Evolutionary conservation across 139 green algal species (phyloP).

Genomic region (Axilococcus clingmanii): DNA sequence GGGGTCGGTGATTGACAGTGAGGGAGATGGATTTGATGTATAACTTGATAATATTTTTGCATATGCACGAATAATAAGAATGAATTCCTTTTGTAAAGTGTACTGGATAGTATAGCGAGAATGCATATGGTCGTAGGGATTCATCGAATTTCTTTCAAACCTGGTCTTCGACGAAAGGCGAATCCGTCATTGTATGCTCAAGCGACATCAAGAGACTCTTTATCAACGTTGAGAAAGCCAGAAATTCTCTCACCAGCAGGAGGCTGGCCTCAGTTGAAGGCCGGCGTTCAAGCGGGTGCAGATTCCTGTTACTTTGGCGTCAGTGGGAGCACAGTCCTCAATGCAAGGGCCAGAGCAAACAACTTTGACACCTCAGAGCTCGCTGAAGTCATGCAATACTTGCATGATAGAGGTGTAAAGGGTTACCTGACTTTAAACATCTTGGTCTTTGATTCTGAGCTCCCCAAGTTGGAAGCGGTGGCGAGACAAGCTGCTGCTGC

Average conservation of each 20-base stretch:
- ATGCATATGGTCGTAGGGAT: too few species aligned
- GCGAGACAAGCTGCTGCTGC: slow-evolving; percentile 38
- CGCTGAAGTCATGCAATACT: slow-evolving; percentile 56
- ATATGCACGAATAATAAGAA: not conserved
- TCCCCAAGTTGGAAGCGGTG: slow-evolving; percentile 21
- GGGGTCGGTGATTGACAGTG: not conserved
- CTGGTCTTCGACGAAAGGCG: too few species aligned
- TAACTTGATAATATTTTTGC: not conserved
- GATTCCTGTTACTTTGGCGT: slow-evolving; percentile 78
- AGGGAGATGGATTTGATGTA: not conserved
- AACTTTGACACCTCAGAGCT: slow-evolving; percentile 72
- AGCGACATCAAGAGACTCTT: too few species aligned
- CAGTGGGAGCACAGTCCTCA: slow-evolving; percentile 30
- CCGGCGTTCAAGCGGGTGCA: slow-evolving; percentile 69
- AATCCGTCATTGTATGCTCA: too few species aligned
- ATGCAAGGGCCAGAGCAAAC: slow-evolving; percentile 45
- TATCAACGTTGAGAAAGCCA: slow-evolving; percentile 16
- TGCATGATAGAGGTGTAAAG: slow-evolving; percentile 50
- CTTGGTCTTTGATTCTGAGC: slow-evolving; percentile 69
- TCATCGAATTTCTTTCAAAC: too few species aligned
- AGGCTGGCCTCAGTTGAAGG: slow-evolving; percentile 67
- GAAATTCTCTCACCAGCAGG: slow-evolving; percentile 68
- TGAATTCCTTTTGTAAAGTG: not conserved
- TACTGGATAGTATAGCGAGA: too few species aligned
- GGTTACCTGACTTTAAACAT: slow-evolving; percentile 75